Conservation (phyloP, 768 basidiomycete genomes). For the Tricholoma matsutake region DNA sequence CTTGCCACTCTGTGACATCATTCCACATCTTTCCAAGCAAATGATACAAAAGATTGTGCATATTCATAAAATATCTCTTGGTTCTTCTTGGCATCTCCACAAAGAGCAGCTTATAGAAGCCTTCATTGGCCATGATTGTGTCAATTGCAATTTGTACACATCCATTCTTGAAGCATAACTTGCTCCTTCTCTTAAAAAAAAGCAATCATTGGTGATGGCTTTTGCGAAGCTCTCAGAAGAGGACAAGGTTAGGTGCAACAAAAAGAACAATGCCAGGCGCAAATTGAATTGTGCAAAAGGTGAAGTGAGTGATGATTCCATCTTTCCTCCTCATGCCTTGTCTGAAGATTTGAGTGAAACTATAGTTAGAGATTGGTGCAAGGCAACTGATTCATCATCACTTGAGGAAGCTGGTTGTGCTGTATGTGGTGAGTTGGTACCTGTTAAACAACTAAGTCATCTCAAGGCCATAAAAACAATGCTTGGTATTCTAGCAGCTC, state of each 20-base stretch:
- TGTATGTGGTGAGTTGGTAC: too few relatives aligned
- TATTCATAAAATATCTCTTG: too few relatives aligned
- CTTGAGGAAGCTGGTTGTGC: slow-evolving; percentile 28
- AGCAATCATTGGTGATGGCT: not conserved
- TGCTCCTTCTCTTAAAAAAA: not conserved
- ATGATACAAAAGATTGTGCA: not conserved
- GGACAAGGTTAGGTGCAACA: not conserved
- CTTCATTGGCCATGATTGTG: too few relatives aligned
- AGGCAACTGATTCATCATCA: not conserved
- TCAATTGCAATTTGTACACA: too few relatives aligned
- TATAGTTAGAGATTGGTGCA: not conserved
- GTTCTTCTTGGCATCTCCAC: too few relatives aligned
- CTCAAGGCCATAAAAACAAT: too few relatives aligned
- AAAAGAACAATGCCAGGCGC: too few relatives aligned
- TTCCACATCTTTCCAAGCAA: not conserved
- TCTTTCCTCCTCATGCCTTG: not conserved
- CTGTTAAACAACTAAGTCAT: too few relatives aligned
- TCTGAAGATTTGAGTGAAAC: not conserved
- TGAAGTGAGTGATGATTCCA: not conserved
- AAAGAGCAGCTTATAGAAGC: too few relatives aligned
- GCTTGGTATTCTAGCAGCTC: too few relatives aligned
- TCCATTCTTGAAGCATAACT: too few relatives aligned
- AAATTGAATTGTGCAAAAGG: too few relatives aligned
- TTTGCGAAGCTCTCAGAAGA: not conserved
- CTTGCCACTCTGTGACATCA: not conserved